Percentiles rank a stretch among this genome's conserved stretches.
phyloP scores from a whole-genome alignment of 352 stramenopile genomes.

The Elongisporangium anandrum region DNA sequence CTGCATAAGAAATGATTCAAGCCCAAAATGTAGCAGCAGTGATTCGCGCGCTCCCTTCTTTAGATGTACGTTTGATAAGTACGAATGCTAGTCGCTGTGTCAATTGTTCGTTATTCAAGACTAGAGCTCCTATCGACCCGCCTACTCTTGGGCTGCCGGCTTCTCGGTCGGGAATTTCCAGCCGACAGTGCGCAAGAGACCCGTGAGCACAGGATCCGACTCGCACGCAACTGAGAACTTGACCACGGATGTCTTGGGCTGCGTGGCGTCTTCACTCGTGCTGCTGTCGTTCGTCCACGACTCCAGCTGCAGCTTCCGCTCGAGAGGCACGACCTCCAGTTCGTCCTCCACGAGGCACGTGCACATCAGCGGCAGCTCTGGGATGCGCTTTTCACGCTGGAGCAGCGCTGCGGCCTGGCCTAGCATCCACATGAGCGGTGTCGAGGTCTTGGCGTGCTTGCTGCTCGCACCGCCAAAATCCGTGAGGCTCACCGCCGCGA shows the following conservation, averaged over 20 bases:
- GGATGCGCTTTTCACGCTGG: constrained; percentile 44
- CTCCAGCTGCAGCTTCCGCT: constrained; percentile 22
- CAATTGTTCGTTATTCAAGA: background rate
- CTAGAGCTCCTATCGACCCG: background rate
- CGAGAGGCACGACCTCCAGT: constrained; percentile 15
- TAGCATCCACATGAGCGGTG: constrained; percentile 58
- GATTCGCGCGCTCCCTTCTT: too few species aligned
- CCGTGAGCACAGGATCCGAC: constrained; percentile 15
- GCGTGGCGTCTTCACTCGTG: constrained; percentile 3
- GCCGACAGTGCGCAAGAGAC: constrained; percentile 46
- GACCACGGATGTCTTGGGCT: constrained; percentile 8
- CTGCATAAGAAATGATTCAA: too few species aligned
- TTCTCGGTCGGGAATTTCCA: constrained; percentile 15
- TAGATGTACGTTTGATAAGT: too few species aligned
- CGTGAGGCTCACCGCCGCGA: constrained; percentile 48
- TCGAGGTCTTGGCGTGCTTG: constrained; percentile 12
- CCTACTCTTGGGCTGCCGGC: background rate
- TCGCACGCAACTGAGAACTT: constrained; percentile 23
- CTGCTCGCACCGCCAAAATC: constrained; percentile 22
- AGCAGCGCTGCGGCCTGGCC: constrained; percentile 33
- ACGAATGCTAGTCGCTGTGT: too few species aligned
- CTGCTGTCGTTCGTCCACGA: constrained; percentile 18
- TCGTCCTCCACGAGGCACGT: constrained; percentile 45
- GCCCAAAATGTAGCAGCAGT: too few species aligned
- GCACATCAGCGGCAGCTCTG: constrained; percentile 50